phyloP scores from a whole-genome alignment of 2,329 filamentous ascomycete genomes.

The Pezicula rhizophila region DNA sequence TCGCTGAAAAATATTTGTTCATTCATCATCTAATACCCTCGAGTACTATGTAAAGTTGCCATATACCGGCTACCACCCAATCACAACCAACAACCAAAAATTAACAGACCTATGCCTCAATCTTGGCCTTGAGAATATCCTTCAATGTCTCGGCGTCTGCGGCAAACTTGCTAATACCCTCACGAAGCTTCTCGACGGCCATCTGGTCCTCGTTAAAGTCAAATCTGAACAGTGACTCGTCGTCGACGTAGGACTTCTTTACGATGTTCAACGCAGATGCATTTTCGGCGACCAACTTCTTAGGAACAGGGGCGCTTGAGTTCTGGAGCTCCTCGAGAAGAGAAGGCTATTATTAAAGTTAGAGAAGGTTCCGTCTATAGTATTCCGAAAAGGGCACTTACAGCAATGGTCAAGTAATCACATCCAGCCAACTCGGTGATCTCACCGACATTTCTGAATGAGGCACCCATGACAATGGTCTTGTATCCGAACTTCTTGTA shows the following conservation, averaged over 20 bases:
- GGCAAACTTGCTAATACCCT: conserved; percentile 99
- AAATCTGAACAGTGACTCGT: conserved; percentile 92
- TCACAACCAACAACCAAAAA: too few relatives aligned
- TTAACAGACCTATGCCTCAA: conserved; percentile 32
- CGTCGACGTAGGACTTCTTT: conserved; percentile 86
- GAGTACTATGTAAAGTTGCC: too few relatives aligned
- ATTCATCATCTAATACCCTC: too few relatives aligned
- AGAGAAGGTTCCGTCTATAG: not conserved
- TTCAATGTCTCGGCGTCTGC: conserved; percentile 93
- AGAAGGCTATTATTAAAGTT: conserved; percentile 55
- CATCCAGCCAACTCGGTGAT: conserved; percentile 97
- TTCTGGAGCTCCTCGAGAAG: conserved; percentile 92
- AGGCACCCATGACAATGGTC: conserved; percentile 99
- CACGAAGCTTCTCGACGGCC: conserved; percentile 97
- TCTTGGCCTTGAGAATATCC: conserved; percentile 84
- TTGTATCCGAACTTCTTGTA: conserved; percentile 99
- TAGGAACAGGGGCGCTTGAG: conserved; percentile 72
- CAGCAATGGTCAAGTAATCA: conserved; percentile 97
- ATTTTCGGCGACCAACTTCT: conserved; percentile 77
- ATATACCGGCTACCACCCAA: too few relatives aligned
- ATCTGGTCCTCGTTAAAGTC: conserved; percentile 99
- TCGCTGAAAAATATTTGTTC: too few relatives aligned
- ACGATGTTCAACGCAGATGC: conserved; percentile 67
- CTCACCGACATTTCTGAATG: conserved; percentile 93
- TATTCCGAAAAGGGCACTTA: conserved; percentile 38